Conservation (phyloP, 768 basidiomycete genomes). For the Amanita thiersii region DNA sequence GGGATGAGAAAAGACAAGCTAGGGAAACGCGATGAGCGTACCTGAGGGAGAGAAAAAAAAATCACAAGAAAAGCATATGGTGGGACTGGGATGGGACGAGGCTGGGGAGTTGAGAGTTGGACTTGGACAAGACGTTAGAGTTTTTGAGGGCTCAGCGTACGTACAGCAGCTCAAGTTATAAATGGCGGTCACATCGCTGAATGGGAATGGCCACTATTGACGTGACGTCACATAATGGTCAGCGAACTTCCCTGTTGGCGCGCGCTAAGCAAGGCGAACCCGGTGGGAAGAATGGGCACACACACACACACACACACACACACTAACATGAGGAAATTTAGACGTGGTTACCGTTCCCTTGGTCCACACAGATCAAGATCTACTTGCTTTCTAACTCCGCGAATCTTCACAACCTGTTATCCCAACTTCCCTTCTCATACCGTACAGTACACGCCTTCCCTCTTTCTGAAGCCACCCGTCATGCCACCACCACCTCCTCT, state of each 20-base stretch:
- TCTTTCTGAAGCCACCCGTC: too few species aligned
- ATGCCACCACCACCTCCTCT: too few species aligned
- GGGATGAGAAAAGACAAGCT: too few species aligned
- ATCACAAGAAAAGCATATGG: not conserved
- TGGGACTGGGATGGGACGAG: not conserved
- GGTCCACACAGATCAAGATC: not conserved
- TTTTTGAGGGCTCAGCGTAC: not conserved
- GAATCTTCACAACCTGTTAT: slow-evolving; percentile 4
- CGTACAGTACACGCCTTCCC: not conserved
- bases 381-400: slow-evolving; percentile 8
- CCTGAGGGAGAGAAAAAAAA: not conserved
- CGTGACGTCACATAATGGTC: slow-evolving; percentile 7
- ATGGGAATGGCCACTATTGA: not conserved
- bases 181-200: slow-evolving; percentile 6
- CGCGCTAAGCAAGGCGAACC: not conserved
- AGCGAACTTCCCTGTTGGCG: not conserved
- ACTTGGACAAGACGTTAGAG: too few species aligned
- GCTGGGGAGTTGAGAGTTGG: not conserved
- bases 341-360: not conserved
- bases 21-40: not conserved
- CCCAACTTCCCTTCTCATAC: not conserved
- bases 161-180: slow-evolving; percentile 2
- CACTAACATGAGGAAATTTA: not conserved
- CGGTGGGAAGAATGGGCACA: not conserved
- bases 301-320: too few species aligned